Evolutionary conservation across 345 rosid genomes (phyloP).

Genomic region (Hypericum perforatum): DNA sequence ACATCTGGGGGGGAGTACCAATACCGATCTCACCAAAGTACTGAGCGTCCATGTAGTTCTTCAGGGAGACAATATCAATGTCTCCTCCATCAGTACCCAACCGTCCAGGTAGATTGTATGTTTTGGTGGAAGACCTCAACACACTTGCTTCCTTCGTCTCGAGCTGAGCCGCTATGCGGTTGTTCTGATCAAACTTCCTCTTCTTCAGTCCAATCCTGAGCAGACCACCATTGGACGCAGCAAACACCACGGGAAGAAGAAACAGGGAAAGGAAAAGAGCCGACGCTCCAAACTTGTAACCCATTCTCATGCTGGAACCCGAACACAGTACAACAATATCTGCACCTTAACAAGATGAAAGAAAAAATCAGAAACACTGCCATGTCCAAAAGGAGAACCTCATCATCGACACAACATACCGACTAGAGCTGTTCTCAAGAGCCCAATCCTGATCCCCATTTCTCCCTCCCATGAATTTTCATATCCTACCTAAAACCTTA

Average conservation of each 20-base stretch:
- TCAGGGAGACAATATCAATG: constrained; percentile 52
- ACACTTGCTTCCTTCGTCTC: constrained; percentile 43
- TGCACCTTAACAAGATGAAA: too few relatives aligned
- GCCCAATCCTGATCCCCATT: too few relatives aligned
- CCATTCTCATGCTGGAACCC: constrained; percentile 36
- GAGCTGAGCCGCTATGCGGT: constrained; percentile 22
- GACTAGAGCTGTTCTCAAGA: too few relatives aligned
- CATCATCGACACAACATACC: too few relatives aligned
- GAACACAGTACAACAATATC: too few relatives aligned
- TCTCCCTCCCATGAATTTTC: too few relatives aligned
- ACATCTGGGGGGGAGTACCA: constrained; percentile 81
- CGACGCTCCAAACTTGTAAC: constrained; percentile 8
- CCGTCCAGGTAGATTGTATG: constrained; percentile 30
- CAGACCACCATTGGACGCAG: constrained; percentile 19
- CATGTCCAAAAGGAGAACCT: too few relatives aligned
- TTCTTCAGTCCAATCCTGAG: constrained; percentile 35
- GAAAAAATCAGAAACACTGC: too few relatives aligned
- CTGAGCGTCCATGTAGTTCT: constrained; percentile 92
- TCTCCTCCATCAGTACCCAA: constrained; percentile 42
- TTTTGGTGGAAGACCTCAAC: constrained; percentile 30
- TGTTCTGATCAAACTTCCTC: constrained; percentile 23
- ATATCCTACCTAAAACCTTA: too few relatives aligned
- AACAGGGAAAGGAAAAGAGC: constrained; percentile 33
- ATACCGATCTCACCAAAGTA: constrained; percentile 86
- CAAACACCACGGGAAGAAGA: constrained; percentile 22